Evolutionary conservation across 306 rosid species (phyloP).

Genomic region (Casuarina cunninghamiana): DNA sequence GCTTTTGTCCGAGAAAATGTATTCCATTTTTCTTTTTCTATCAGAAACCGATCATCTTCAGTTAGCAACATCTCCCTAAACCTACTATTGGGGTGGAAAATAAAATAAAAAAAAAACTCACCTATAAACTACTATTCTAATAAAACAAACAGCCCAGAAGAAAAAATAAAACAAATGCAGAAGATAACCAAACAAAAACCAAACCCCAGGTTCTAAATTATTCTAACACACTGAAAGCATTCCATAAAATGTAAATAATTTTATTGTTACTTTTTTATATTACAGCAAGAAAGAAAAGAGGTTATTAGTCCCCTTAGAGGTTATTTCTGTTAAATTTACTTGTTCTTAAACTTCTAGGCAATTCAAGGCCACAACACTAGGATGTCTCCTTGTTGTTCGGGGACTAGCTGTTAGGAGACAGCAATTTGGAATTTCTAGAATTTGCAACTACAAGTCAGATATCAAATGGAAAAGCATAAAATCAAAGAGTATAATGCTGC

Average conservation of each 20-base stretch:
- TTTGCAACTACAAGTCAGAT: not conserved
- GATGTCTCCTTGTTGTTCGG: not conserved
- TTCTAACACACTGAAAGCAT: not conserved
- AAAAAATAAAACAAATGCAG: too few species aligned
- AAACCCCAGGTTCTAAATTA: too few species aligned
- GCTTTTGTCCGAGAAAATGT: not conserved
- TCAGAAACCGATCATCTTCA: too few species aligned
- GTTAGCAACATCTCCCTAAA: too few species aligned
- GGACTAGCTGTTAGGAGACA: conserved; percentile 3
- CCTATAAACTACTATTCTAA: too few species aligned
- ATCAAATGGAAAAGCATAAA: not conserved
- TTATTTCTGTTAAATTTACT: not conserved
- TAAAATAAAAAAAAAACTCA: too few species aligned
- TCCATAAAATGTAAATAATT: too few species aligned
- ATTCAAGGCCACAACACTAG: not conserved
- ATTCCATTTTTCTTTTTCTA: too few species aligned
- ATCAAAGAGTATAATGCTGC: not conserved
- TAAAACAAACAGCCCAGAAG: too few species aligned
- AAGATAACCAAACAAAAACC: too few species aligned
- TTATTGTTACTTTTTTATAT: too few species aligned
- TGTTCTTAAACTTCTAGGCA: not conserved
- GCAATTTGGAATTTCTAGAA: not conserved
- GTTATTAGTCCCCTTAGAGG: not conserved
- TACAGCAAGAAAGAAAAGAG: not conserved
- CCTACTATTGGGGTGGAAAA: too few species aligned